Base-by-base conservation (phyloP, 805 yeast species). In the Isabelozyma rhagii region DNA sequence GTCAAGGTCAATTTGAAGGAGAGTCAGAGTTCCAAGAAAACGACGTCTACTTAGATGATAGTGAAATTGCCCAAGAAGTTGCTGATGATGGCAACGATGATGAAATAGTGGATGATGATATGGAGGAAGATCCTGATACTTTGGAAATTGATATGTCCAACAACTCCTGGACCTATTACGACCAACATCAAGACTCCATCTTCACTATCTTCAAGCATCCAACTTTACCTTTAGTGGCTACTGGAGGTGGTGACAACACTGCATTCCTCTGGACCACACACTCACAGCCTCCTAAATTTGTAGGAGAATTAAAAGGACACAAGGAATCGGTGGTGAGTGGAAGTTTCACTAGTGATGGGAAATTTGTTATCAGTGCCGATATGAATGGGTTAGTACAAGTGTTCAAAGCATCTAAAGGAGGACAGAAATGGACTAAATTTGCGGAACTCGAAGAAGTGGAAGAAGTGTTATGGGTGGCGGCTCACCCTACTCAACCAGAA, bases 241-340 rank as follows among this genome's bases (percentile, higher is more conserved):
- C 93, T 18, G 99, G 99, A 29, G 98, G 97, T 41, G 98, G 96
- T 51, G 99, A 94, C 67, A 85, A 93, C 66, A 75, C 82, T 25
- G 97, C 92, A 1, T 89, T 82, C 64, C 64, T 94, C 59, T 94
- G 98, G 98, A 90, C 97, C 4, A 85, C 96, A 1, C 96, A 90
- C 67, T 77, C 89, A 2, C 83, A 82, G 52, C 96, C 97, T 31
- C 89, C 97, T 9, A 82, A 84, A 54, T 76, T 87, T 50, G 92
- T 90, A 2, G 84, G 87, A 39, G 84, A 87, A 59, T 72, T 94
- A 51, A 73, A 74, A 47, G 96, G 93, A 17, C 96, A 89, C 69
- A 85, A 85, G 40, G 99, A 94, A 66, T 87, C 96, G 31, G 94
- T 94, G 3, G 80, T 90, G 46, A 76, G 89, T 7, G 92, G 94